Base-by-base conservation (phyloP, 2,329 filamentous ascomycete genomes). In the Sclerotinia minor region DNA sequence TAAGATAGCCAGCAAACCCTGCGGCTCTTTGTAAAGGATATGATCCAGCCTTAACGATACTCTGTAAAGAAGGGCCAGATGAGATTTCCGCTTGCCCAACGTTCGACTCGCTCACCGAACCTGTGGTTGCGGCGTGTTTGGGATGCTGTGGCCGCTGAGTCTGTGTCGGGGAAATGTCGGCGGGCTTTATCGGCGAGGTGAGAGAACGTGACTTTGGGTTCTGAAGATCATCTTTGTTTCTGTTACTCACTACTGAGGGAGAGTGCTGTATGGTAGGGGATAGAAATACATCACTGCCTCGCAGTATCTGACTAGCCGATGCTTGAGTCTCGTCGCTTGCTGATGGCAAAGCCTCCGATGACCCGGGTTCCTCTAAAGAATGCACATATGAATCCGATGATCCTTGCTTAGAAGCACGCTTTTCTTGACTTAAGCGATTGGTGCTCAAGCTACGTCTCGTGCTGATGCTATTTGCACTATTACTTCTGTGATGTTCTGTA, bases 231-330 rank as follows among this genome's bases (percentile, higher is more conserved):
- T 72, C 70, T n/a, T 59, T 57, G 41, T 75, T 70, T 15, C 68
- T 67, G 24, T 60, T 69, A 17, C 71, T 68, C 24, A 71, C 59
- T 26, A 74, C 71, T 49, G 77, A 77, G 29, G 72, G 68, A 52
- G 84, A 83, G 13, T 82, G 81, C 35, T 80, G 83, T 75, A 93
- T 85, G 0, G 89, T 91, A 21, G 92, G 92, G 35, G 88, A 89
- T 72, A 91, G 88, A 75, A 99, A 98, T 11, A 97, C 90, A 73
- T 95, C 92, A 73, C 93, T 97, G 45, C 91, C 88, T 65, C 87
- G 86, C 11, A 99, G 81, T 49, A 98, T 97, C 78, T 97, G 93
- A 76, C 94, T 98, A 3, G 92, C 94, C 4, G 94, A 96, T 59
- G 90, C 89, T 67, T 83, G 83, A n/a, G 83, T 86, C 68, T 94